Evolutionary conservation across 768 basidiomycete genomes (phyloP), one percentile per base, ranked within the genome.

Genomic region (Boletus tylopilopsis): DNA sequence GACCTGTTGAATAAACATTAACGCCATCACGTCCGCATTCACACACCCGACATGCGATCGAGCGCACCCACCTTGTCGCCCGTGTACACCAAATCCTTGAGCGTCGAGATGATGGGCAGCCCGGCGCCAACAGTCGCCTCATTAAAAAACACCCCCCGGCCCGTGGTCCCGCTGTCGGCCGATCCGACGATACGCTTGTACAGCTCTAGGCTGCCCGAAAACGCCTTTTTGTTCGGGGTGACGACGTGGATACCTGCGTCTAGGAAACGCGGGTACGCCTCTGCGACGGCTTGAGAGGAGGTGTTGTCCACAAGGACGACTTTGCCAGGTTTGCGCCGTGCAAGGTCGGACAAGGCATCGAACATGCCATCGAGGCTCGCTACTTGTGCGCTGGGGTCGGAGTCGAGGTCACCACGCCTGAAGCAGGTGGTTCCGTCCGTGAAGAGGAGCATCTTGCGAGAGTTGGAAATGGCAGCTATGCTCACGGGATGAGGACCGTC

Each of bases 201-300:
- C 32, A 96, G 71, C 18, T 56, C 59, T 24, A 83, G 71, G 18
- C 81, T 74, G 0, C 87, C 85, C 13, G 92, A 94, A 64, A 85
- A 92, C 1, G 89, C 96, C 71, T 97, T 98, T 71, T 99, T 99
- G 77, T 98, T 99, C 15, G 96, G 95, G 1, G 96, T 99, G 39
- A 95, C 82, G 59, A 99, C 82, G 62, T 85, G 80, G 51, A 98
- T 79, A 4, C 94, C 94, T 5, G 78, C 78, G 42, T 73, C 71
- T 37, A 98, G 71, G 71, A 94, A 87, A 32, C 72, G 70, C 0
- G 96, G 92, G 68, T 98, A 99, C 45, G 85, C 61, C 21, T 73
- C 73, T 2, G 95, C 94, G 18, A 98, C 80, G 13, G 73, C 76
- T 33, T 91, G 86, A 29, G 89, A 86, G 1, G 93, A 88, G 0